Conservation (phyloP, 192 early-diverging fungal species). For the Podila horticola region DNA sequence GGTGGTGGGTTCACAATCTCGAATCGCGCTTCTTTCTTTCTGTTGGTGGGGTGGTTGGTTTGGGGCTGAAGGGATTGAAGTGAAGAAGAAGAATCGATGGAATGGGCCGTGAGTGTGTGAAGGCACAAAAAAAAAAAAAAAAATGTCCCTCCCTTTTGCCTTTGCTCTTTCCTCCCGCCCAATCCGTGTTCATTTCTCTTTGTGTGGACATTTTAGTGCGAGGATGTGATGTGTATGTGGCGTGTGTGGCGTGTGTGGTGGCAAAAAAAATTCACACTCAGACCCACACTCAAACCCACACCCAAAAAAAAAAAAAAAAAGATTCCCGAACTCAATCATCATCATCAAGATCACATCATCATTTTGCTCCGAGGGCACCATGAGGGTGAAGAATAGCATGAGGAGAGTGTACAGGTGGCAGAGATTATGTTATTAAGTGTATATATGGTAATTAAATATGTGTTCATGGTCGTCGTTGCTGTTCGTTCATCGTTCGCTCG, state of each 20-base stretch:
- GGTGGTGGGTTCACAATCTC: neutral
- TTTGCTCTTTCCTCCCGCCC: too few relatives aligned
- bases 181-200: too few relatives aligned
- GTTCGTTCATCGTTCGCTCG: neutral
- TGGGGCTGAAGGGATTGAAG: neutral
- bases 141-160: neutral
- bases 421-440: neutral
- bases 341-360: too few relatives aligned
- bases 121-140: neutral
- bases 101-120: neutral
- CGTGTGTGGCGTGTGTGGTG: neutral
- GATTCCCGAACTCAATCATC: too few relatives aligned
- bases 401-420: neutral
- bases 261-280: too few relatives aligned
- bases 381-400: neutral
- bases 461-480: neutral
- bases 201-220: neutral
- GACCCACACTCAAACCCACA: too few relatives aligned
- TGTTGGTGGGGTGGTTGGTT: neutral
- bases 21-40: too few relatives aligned
- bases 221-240: constrained; percentile 2
- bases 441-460: neutral
- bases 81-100: neutral
- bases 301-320: too few relatives aligned
- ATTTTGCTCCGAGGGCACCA: too few relatives aligned